A percentile compares a stretch with the other conserved stretches of the same genome.
These are phyloP conservation scores for Nemophila menziesii DNA, from an alignment of 257 asterid species.

Conservation along the genomic window DNA sequence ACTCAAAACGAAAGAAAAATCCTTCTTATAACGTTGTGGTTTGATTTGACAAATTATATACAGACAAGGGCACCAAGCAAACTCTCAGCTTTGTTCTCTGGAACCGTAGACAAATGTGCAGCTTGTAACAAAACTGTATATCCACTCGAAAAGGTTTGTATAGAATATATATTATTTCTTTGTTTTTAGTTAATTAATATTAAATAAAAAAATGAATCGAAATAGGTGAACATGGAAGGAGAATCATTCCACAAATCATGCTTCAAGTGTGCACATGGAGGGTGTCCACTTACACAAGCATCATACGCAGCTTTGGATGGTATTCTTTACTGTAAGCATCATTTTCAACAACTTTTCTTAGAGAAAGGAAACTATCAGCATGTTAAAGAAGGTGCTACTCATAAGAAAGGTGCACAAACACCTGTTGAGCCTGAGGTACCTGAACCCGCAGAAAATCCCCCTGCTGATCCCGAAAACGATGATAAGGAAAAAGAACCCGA, in stretches of 20 bases:
- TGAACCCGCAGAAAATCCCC: background rate
- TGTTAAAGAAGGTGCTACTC: slow-evolving; percentile 24
- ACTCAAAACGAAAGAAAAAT: too few relatives aligned
- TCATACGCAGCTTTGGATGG: slow-evolving; percentile 83
- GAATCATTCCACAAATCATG: slow-evolving; percentile 74
- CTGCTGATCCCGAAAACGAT: slow-evolving; percentile 1
- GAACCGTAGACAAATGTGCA: slow-evolving; percentile 77
- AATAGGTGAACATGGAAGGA: slow-evolving; percentile 72
- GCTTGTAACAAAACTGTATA: slow-evolving; percentile 67
- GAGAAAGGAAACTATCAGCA: slow-evolving; percentile 80
- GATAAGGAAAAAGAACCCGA: background rate
- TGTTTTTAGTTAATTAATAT: background rate
- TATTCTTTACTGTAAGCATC: slow-evolving; percentile 77
- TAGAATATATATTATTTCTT: too few relatives aligned
- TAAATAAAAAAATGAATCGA: too few relatives aligned
- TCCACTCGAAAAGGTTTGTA: slow-evolving; percentile 72
- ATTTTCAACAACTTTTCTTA: slow-evolving; percentile 79
- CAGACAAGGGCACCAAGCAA: slow-evolving; percentile 70
- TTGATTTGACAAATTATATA: background rate
- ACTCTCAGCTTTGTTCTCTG: slow-evolving; percentile 66
- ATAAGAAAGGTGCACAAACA: slow-evolving; percentile 15
- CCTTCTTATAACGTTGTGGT: background rate
- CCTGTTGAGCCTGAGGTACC: slow-evolving; percentile 7
- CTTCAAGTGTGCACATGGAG: slow-evolving; percentile 89
- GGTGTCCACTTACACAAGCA: slow-evolving; percentile 63